A percentile compares a stretch with the other conserved stretches of the same genome.
These are phyloP conservation scores for Penicillium sp. DNA, from an alignment of 2,329 filamentous ascomycete genomes.

Conservation along the genomic window DNA sequence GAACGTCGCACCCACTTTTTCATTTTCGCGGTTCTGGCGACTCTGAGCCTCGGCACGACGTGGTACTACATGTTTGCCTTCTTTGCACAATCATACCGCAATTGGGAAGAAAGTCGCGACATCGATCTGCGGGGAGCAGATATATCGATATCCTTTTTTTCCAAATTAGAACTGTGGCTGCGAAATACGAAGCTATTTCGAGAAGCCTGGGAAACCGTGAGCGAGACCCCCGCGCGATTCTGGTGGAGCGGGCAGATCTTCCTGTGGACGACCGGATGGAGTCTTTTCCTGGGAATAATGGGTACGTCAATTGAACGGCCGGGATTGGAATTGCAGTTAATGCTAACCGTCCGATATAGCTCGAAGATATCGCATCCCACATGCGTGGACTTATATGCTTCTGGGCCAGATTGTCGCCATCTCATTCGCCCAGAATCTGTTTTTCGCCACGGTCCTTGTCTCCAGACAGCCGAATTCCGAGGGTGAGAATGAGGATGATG, in stretches of 20 bases:
- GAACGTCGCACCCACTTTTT: no score
- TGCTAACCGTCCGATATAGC: constrained; percentile 5
- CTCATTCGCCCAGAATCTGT: constrained; percentile 59
- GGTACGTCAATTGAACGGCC: constrained; percentile 32
- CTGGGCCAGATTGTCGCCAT: constrained; percentile 57
- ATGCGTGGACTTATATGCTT: constrained; percentile 53
- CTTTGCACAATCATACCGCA: constrained; percentile 46
- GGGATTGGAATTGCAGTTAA: no score
- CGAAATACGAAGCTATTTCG: constrained; percentile 49
- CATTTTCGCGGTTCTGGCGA: constrained; percentile 30
- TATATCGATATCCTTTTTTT: constrained; percentile 17
- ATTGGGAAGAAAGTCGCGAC: constrained; percentile 42
- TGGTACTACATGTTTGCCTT: constrained; percentile 44
- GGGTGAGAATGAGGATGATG: no score
- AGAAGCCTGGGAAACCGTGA: constrained; percentile 52
- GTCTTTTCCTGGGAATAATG: constrained; percentile 55
- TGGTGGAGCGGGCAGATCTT: constrained; percentile 61
- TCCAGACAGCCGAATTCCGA: constrained; percentile 5
- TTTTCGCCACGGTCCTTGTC: constrained; percentile 38
- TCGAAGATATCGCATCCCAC: constrained; percentile 52
- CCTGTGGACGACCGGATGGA: constrained; percentile 51
- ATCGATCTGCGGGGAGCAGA: no score
- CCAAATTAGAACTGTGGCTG: constrained; percentile 48
- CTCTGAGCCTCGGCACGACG: constrained; percentile 44
- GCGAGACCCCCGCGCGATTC: constrained; percentile 52